Conservation (phyloP, 2,329 filamentous ascomycete species). For the Hawksworthiomyces lignivorus region DNA sequence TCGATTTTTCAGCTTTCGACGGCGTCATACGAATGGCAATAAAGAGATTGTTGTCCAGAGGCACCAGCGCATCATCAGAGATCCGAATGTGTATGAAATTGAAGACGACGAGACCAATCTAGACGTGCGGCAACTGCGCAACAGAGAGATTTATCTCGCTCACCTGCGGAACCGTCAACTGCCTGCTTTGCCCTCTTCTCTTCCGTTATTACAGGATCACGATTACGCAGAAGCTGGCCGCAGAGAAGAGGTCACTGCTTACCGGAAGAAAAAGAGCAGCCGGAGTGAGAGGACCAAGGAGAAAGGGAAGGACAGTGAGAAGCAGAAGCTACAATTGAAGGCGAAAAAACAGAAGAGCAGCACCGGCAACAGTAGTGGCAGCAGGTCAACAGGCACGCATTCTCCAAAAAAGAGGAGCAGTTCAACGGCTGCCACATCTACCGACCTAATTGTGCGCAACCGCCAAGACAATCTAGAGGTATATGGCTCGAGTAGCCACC, state of each 20-base stretch:
- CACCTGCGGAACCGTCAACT: conserved; percentile 14
- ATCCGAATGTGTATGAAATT: conserved; percentile 4
- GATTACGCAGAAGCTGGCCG: too few species aligned
- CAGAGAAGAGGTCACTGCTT: conserved; percentile 2
- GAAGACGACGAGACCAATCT: conserved; percentile 12
- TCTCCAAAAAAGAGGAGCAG: conserved; percentile 2
- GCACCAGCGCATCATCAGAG: neutral
- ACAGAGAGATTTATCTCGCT: conserved; percentile 1
- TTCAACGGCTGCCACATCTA: neutral
- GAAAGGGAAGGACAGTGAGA: conserved; percentile 1
- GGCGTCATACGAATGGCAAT: conserved; percentile 12
- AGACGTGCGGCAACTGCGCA: neutral
- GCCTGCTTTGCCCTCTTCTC: conserved; percentile 13
- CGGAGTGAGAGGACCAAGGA: conserved; percentile 6
- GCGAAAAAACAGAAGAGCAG: neutral
- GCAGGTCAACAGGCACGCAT: neutral
- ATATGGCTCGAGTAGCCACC: neutral
- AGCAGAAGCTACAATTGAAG: neutral
- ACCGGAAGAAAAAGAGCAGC: neutral
- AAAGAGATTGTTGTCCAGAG: conserved; percentile 4
- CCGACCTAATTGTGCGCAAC: conserved; percentile 5
- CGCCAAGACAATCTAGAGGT: conserved; percentile 1
- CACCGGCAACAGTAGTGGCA: neutral
- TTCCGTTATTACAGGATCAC: too few species aligned
- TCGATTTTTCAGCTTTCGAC: conserved; percentile 17